Evolutionary conservation across 768 basidiomycete species (phyloP).

Genomic region (Ephemerocybe angulata): DNA sequence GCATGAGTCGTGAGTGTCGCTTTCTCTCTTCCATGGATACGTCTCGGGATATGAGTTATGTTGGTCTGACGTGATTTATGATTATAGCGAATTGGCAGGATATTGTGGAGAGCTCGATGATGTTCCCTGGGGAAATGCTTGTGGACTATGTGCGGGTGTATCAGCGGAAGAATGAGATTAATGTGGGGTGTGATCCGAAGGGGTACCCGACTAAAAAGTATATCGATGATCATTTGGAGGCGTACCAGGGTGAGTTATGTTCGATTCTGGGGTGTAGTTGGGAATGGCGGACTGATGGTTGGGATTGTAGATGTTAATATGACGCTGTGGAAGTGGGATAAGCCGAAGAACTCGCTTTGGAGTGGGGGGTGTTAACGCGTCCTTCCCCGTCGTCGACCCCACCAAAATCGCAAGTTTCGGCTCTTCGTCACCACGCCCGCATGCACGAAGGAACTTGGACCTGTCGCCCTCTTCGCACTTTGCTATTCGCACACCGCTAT

Average conservation of each 20-base stretch:
- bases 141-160: conserved; percentile 84
- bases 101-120: conserved; percentile 50
- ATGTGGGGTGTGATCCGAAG: conserved; percentile 65
- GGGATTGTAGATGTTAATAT: conserved; percentile 41
- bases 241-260: conserved; percentile 53
- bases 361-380: conserved; percentile 1
- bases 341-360: conserved; percentile 33
- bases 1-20: conserved; percentile 56
- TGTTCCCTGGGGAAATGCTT: conserved; percentile 66
- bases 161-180: conserved; percentile 53
- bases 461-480: too few relatives aligned
- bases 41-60: too few relatives aligned
- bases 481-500: too few relatives aligned
- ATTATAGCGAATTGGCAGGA: conserved; percentile 67
- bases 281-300: too few relatives aligned
- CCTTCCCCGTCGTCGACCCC: neutral
- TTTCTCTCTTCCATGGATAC: too few relatives aligned
- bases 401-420: too few relatives aligned
- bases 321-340: conserved; percentile 40
- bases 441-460: too few relatives aligned
- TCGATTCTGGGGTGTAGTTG: too few relatives aligned
- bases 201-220: conserved; percentile 65
- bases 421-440: too few relatives aligned
- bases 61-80: too few relatives aligned
- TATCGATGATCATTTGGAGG: conserved; percentile 50